A percentile compares a stretch with the other conserved stretches of the same genome.
Conservation (phyloP, 352 stramenopile species). For the Globisporangium uncinulatum region DNA sequence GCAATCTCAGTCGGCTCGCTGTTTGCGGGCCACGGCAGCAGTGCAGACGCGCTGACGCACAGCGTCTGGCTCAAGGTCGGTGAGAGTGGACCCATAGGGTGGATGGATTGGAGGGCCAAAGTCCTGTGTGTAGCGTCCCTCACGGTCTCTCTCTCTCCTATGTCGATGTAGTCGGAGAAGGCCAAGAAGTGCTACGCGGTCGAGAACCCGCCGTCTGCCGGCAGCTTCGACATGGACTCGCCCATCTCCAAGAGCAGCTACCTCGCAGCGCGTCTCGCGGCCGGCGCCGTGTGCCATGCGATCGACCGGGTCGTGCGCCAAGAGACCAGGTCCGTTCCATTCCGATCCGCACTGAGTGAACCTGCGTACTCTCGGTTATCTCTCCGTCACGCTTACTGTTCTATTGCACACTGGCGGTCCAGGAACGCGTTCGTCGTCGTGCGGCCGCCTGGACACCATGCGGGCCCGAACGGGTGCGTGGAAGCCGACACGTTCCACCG, state of each 20-base stretch:
- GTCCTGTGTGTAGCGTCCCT: too few species aligned
- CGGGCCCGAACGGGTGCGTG: slow-evolving; percentile 38
- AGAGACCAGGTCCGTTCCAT: slow-evolving; percentile 37
- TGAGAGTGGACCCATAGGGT: not conserved
- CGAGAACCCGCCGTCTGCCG: slow-evolving; percentile 35
- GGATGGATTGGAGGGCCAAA: not conserved
- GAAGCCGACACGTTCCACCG: slow-evolving; percentile 2
- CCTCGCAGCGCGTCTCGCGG: slow-evolving; percentile 40
- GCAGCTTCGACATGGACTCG: slow-evolving; percentile 59
- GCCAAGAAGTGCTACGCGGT: slow-evolving; percentile 42
- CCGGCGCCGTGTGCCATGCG: slow-evolving; percentile 52
- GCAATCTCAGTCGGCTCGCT: slow-evolving; percentile 36
- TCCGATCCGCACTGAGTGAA: too few species aligned
- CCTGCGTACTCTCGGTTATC: not conserved
- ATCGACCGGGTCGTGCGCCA: slow-evolving; percentile 57
- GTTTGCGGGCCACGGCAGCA: slow-evolving; percentile 19
- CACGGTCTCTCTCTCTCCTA: not conserved
- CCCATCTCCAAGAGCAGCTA: slow-evolving; percentile 62
- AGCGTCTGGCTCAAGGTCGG: slow-evolving; percentile 43
- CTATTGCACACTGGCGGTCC: not conserved
- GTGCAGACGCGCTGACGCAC: slow-evolving; percentile 25
- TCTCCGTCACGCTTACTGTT: not conserved
- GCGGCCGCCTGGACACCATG: slow-evolving; percentile 56
- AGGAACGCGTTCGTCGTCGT: slow-evolving; percentile 90
- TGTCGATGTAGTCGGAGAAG: slow-evolving; percentile 26